A percentile compares a stretch with the other conserved stretches of the same genome.
Evolutionary conservation across 1,284 basidiomycete species (phyloP).

Genomic region (Trametes polyzona): DNA sequence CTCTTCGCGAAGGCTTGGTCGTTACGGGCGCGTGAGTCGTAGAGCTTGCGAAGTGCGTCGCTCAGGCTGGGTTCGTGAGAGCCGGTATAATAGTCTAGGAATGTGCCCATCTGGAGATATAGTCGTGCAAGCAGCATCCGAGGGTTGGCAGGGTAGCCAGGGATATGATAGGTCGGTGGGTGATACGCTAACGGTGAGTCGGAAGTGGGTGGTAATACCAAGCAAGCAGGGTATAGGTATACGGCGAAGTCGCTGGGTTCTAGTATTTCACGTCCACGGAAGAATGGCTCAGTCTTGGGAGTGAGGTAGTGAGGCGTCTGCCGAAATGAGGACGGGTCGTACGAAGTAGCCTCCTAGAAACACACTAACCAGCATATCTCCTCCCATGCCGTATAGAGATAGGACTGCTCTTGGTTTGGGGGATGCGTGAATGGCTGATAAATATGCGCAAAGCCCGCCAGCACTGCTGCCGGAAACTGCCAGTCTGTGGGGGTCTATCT

Average conservation of each 20-base stretch:
- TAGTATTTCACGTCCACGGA: slow-evolving; percentile 44
- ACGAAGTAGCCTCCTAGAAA: not conserved
- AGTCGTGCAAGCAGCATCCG: slow-evolving; percentile 62
- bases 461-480: slow-evolving; percentile 63
- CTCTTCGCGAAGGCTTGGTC: not conserved
- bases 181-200: slow-evolving; percentile 56
- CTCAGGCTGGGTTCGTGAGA: slow-evolving; percentile 58
- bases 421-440: slow-evolving; percentile 54
- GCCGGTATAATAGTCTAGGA: slow-evolving; percentile 66
- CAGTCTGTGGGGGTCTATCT: slow-evolving; percentile 48
- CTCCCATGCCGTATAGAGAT: slow-evolving; percentile 66
- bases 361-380: slow-evolving; percentile 55
- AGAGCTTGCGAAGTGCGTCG: slow-evolving; percentile 36
- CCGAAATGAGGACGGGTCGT: not conserved
- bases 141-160: slow-evolving; percentile 62
- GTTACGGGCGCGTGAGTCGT: not conserved
- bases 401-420: slow-evolving; percentile 59
- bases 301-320: slow-evolving; percentile 44
- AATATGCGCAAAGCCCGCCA: slow-evolving; percentile 65
- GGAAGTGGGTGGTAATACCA: slow-evolving; percentile 35
- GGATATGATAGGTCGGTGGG: slow-evolving; percentile 46
- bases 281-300: slow-evolving; percentile 44
- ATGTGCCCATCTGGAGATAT: slow-evolving; percentile 60
- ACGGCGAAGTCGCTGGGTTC: slow-evolving; percentile 36
- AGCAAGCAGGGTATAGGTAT: slow-evolving; percentile 39